Conservation (phyloP, 768 basidiomycete genomes). For the Cystofilobasidium bisporidii region DNA sequence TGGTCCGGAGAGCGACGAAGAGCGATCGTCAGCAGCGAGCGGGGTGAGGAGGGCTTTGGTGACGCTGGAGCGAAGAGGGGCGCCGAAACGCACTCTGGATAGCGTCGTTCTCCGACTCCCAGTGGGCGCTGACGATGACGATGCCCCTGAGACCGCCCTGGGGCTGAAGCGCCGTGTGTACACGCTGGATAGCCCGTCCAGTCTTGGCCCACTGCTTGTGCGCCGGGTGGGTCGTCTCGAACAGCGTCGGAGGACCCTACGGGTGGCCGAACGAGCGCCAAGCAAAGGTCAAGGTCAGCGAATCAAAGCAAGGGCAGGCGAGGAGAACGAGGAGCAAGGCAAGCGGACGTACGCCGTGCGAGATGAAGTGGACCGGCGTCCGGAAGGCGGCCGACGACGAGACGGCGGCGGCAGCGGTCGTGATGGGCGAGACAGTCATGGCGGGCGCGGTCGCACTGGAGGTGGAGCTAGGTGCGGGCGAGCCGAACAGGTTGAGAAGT, state of each 20-base stretch:
- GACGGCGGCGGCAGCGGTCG: neutral
- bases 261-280: too few relatives aligned
- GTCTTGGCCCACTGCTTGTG: slow-evolving; percentile 17
- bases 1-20: neutral
- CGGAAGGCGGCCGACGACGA: neutral
- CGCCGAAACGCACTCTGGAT: neutral
- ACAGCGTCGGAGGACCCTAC: slow-evolving; percentile 25
- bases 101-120: slow-evolving; percentile 16
- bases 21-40: neutral
- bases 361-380: slow-evolving; percentile 16
- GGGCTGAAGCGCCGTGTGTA: neutral
- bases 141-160: slow-evolving; percentile 11
- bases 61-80: neutral
- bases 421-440: neutral
- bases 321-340: neutral
- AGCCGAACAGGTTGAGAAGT: neutral
- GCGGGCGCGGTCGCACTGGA: neutral
- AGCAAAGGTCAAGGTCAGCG: too few relatives aligned
- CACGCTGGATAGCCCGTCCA: neutral
- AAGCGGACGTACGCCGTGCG: slow-evolving; percentile 13
- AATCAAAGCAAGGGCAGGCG: too few relatives aligned
- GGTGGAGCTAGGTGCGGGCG: neutral
- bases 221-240: slow-evolving; percentile 5
- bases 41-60: neutral
- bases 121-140: slow-evolving; percentile 18